Base-by-base conservation (phyloP, 495 filamentous ascomycete genomes). In the Penicillium pulvis region DNA sequence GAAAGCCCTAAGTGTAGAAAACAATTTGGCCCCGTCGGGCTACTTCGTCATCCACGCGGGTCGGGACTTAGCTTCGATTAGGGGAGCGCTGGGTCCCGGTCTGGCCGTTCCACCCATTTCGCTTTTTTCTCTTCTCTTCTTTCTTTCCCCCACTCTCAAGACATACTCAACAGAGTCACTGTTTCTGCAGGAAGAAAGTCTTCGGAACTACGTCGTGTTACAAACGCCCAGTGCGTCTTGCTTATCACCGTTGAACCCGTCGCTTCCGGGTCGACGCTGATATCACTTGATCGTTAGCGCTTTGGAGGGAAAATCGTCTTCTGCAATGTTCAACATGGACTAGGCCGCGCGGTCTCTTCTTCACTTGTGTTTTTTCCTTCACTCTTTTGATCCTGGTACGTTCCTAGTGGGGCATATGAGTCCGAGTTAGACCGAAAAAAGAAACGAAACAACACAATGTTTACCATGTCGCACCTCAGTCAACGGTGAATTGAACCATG, bases 31-130 rank as follows among this genome's bases (percentile, higher is more conserved):
- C 62, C 59, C 55, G 57, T 54, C 50, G 51, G 59, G 54, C 57
- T 60, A 67, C 59, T 62, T 67, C 58, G 58, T 60, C 60, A 63
- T 56, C 54, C 57, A 59, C 61, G 48, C 64, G 64, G 65, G 65
- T 68, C 66, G 63, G 44, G 63, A 61, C 63, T 64, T 61, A 55
- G 60, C 59, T 59, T 69, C 55, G 51, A 62, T 66, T 41, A 61
- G 58, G 66, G 63, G 64, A 61, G 49, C 44, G 65, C 60, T 56
- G 58, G 60, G 62, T 56, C 61, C 63, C 53, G 61, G 51, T 65
- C 56, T 54, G n/a, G 57, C 53, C 49, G 58, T 56, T 56, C 60
- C 59, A 48, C 52, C 39, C 49, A 19, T 56, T 53, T 56, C 53
- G 45, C 41, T 52, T 53, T 52, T 62, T 50, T 39, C 50, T 53